Base-by-base conservation (phyloP, 805 yeast genomes). In the Candida jianshihensis region DNA sequence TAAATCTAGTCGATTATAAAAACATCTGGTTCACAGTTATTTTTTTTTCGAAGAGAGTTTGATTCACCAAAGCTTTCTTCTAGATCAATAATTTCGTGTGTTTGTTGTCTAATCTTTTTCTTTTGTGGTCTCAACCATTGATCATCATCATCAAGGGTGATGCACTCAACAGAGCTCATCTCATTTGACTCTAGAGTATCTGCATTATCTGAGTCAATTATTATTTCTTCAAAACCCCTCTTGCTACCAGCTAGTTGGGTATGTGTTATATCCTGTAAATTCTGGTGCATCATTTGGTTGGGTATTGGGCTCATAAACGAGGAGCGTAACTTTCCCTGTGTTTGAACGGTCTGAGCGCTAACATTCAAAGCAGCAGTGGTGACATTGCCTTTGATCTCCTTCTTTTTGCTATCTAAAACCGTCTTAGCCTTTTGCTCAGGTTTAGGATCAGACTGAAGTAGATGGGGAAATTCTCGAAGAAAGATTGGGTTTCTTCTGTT, bases 401-500 rank as follows among this genome's bases (percentile, higher is more conserved):
- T n/a, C n/a, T n/a, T n/a, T n/a, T n/a, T n/a, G n/a, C n/a, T n/a
- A n/a, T n/a, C n/a, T n/a, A n/a, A n/a, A n/a, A n/a, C n/a, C n/a
- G n/a, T n/a, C n/a, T n/a, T n/a, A n/a, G n/a, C n/a, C n/a, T n/a
- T n/a, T n/a, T n/a, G n/a, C n/a, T n/a, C n/a, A n/a, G n/a, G n/a
- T n/a, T n/a, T n/a, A n/a, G n/a, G n/a, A n/a, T n/a, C n/a, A n/a
- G n/a, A n/a, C n/a, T n/a, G n/a, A 7, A 38, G 19, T 15, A 42
- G 37, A 19, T 48, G 47, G 39, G 90, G 84, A 54, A 89, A 90
- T 11, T 77, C 71, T 38, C 58, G 51, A 17, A 47, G 50, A 53
- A 89, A 90, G 32, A 71, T 58, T 5, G 64, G 57, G 59, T 81
- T 79, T 21, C 71, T 66, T 7, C 63, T 57, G 51, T 80, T 77